Evolutionary conservation across 768 basidiomycete species (phyloP).

Genomic region (Amanita rubescens): DNA sequence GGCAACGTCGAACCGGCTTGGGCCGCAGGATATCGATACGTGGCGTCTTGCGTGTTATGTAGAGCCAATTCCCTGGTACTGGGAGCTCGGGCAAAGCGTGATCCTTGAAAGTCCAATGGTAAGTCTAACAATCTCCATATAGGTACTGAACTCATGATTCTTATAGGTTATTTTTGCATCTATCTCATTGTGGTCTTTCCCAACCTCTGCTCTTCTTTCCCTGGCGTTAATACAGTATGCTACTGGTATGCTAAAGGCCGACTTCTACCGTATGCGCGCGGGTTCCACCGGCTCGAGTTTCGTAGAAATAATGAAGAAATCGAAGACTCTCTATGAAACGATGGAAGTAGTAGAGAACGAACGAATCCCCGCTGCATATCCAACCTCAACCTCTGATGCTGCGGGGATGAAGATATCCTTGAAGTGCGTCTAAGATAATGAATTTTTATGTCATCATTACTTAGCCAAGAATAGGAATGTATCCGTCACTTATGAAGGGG

Average conservation of each 20-base stretch:
- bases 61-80: constrained; percentile 27
- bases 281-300: constrained; percentile 7
- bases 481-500: constrained; percentile 8
- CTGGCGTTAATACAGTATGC: constrained; percentile 30
- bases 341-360: constrained; percentile 5
- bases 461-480: constrained; percentile 11
- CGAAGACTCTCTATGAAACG: constrained; percentile 15
- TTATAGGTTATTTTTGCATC: constrained; percentile 18
- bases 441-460: not conserved
- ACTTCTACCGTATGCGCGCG: constrained; percentile 8
- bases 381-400: constrained; percentile 5
- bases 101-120: constrained; percentile 30
- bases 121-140: constrained; percentile 4
- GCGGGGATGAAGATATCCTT: constrained; percentile 20
- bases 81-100: constrained; percentile 23
- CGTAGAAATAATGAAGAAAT: constrained; percentile 9
- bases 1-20: constrained; percentile 22
- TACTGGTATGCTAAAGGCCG: constrained; percentile 13
- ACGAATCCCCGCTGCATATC: constrained; percentile 2
- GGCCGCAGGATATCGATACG: constrained; percentile 6
- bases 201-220: constrained; percentile 22
- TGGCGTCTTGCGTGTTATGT: constrained; percentile 7
- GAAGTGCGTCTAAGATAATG: constrained; percentile 12
- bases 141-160: not conserved
- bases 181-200: constrained; percentile 15